Conservation (phyloP, 2,329 filamentous ascomycete species). For the Phyllosticta paracitricarpa region DNA sequence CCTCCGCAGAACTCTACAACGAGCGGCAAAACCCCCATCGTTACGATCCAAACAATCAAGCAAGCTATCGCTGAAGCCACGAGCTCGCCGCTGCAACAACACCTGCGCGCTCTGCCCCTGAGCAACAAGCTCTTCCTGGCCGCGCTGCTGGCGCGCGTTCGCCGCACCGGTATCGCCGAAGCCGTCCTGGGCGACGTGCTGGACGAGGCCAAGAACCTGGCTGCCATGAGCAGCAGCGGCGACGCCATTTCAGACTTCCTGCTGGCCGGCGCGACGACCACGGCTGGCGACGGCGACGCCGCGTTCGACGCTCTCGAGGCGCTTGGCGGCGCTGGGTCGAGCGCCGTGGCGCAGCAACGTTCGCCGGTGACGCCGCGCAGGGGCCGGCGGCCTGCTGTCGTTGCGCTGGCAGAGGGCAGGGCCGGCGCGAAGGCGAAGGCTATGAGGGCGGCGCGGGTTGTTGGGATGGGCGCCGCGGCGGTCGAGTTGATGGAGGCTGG, state of each 20-base stretch:
- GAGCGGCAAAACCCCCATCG: slow-evolving; percentile 34
- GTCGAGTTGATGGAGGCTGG: slow-evolving; percentile 80
- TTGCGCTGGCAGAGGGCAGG: slow-evolving; percentile 22
- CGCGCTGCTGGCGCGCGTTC: slow-evolving; percentile 66
- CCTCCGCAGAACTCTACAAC: background rate
- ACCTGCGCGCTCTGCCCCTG: slow-evolving; percentile 71
- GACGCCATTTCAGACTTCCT: slow-evolving; percentile 54
- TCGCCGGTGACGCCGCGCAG: slow-evolving; percentile 1
- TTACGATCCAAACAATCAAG: slow-evolving; percentile 89
- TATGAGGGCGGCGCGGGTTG: slow-evolving; percentile 37
- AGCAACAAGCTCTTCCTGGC: slow-evolving; percentile 77
- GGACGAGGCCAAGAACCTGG: slow-evolving; percentile 69
- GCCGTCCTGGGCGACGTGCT: slow-evolving; percentile 81
- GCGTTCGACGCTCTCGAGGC: slow-evolving; percentile 12
- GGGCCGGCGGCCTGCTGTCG: slow-evolving; percentile 20
- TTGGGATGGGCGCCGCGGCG: slow-evolving; percentile 61
- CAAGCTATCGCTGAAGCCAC: slow-evolving; percentile 93
- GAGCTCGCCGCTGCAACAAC: slow-evolving; percentile 82
- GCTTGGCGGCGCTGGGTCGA: slow-evolving; percentile 12
- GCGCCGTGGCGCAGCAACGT: slow-evolving; percentile 13
- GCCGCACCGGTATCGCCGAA: slow-evolving; percentile 77
- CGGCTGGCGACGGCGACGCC: slow-evolving; percentile 15
- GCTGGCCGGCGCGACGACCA: slow-evolving; percentile 27
- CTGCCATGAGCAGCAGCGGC: slow-evolving; percentile 46
- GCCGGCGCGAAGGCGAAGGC: slow-evolving; percentile 19